phyloP scores from a whole-genome alignment of 179 eudicot species.

The Patellifolia procumbens region DNA sequence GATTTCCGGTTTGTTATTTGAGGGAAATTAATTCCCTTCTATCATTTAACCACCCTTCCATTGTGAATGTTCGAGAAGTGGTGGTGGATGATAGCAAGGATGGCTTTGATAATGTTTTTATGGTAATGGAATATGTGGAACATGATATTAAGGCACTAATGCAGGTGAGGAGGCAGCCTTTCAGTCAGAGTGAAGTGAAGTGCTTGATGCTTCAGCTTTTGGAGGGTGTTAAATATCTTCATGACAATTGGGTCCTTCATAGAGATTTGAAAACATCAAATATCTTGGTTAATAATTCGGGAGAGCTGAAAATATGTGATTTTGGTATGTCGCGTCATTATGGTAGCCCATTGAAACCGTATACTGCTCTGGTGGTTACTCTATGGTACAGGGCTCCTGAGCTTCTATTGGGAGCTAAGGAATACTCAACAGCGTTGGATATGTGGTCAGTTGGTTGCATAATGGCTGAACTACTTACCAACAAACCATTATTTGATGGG shows the following conservation, averaged over 20 bases:
- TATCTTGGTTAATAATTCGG: slow-evolving; percentile 45
- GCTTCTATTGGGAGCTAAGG: slow-evolving; percentile 54
- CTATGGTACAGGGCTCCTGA: slow-evolving; percentile 84
- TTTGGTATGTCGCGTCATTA: slow-evolving; percentile 68
- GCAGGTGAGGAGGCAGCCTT: slow-evolving; percentile 40
- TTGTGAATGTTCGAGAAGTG: slow-evolving; percentile 56
- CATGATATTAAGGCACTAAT: slow-evolving; percentile 57
- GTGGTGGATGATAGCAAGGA: slow-evolving; percentile 43
- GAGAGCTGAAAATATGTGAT: slow-evolving; percentile 64
- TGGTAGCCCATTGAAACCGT: slow-evolving; percentile 59
- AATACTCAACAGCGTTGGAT: slow-evolving; percentile 67
- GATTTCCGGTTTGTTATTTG: slow-evolving; percentile 55
- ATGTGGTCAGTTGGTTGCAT: slow-evolving; percentile 80
- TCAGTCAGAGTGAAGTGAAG: slow-evolving; percentile 55
- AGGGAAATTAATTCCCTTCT: slow-evolving; percentile 55
- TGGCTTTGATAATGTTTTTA: slow-evolving; percentile 42
- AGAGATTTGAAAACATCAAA: slow-evolving; percentile 67
- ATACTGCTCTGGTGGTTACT: slow-evolving; percentile 58
- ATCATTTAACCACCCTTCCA: slow-evolving; percentile 53
- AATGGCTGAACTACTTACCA: slow-evolving; percentile 57
- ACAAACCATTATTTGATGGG: slow-evolving; percentile 58
- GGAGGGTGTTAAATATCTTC: slow-evolving; percentile 60
- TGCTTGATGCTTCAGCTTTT: slow-evolving; percentile 64
- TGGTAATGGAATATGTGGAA: slow-evolving; percentile 71
- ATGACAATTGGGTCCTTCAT: slow-evolving; percentile 69